A percentile compares a stretch with the other conserved stretches of the same genome.
These are phyloP conservation scores for Diplosphaera chodatii DNA, from an alignment of 139 green algal genomes.

Conservation along the genomic window DNA sequence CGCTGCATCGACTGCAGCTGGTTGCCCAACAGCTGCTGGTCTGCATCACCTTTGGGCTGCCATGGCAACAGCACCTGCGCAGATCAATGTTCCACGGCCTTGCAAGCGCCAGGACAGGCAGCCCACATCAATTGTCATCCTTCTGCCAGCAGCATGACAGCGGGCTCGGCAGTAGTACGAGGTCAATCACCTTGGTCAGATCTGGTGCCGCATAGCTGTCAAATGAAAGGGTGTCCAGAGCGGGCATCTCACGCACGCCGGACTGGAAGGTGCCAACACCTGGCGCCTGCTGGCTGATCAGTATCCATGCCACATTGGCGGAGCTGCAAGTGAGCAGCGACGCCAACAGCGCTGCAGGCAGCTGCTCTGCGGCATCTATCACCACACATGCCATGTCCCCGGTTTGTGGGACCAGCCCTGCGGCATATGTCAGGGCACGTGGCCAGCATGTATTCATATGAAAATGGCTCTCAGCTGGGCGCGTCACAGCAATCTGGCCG, in stretches of 20 bases:
- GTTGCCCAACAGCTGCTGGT: slow-evolving; percentile 14
- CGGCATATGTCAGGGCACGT: not conserved
- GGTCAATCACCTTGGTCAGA: slow-evolving; percentile 26
- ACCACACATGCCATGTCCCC: not conserved
- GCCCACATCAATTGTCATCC: no score
- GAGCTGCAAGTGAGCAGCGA: not conserved
- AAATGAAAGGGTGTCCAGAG: slow-evolving; percentile 17
- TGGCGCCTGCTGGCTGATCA: slow-evolving; percentile 27
- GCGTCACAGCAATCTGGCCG: no score
- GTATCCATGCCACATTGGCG: slow-evolving; percentile 19
- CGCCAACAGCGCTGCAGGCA: not conserved
- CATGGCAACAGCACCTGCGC: slow-evolving; percentile 8
- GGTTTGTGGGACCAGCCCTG: not conserved
- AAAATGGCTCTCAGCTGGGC: no score
- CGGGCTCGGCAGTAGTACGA: no score
- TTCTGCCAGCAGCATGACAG: no score
- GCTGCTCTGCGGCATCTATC: not conserved
- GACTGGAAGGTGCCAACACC: slow-evolving; percentile 16
- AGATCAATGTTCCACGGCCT: no score
- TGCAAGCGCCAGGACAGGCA: no score
- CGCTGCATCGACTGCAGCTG: slow-evolving; percentile 7
- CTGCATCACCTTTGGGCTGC: not conserved
- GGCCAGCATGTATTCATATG: no score
- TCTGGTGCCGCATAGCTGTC: slow-evolving; percentile 12
- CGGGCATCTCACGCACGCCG: not conserved